Conservation (phyloP, 805 yeast genomes). For the Wickerhamomyces canadensis region DNA sequence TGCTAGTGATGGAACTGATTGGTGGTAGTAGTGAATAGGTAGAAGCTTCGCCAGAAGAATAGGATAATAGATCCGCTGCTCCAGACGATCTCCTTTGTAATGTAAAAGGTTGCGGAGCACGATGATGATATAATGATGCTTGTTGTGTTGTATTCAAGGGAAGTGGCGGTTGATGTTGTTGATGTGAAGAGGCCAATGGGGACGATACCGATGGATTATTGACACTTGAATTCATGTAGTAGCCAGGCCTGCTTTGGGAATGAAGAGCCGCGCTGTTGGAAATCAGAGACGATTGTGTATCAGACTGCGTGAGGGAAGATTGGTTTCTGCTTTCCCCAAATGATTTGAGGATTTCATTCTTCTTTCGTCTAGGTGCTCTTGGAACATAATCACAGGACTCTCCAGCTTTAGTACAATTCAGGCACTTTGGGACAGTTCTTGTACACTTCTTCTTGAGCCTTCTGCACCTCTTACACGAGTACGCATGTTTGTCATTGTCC, state of each 20-base stretch:
- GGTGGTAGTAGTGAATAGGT: conserved; percentile 5
- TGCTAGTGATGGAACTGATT: conserved; percentile 5
- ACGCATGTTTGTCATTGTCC: conserved; percentile 16
- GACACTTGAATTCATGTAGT: too few relatives aligned
- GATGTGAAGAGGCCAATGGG: too few relatives aligned
- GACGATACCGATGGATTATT: too few relatives aligned
- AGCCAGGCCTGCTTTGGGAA: too few relatives aligned
- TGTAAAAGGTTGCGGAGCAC: too few relatives aligned
- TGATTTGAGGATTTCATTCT: conserved; percentile 24
- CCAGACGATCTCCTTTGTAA: neutral
- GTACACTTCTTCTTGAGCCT: conserved; percentile 45
- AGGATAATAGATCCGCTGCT: neutral
- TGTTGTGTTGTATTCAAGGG: too few relatives aligned
- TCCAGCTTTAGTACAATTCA: conserved; percentile 34
- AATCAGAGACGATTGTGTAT: too few relatives aligned
- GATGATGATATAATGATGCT: too few relatives aligned
- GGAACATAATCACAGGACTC: conserved; percentile 39
- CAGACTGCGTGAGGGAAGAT: too few relatives aligned
- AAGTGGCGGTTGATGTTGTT: neutral
- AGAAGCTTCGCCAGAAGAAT: neutral
- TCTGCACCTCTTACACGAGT: conserved; percentile 43
- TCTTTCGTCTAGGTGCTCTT: conserved; percentile 35
- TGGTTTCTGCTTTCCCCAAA: conserved; percentile 18
- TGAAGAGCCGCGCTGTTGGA: too few relatives aligned
- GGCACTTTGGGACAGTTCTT: conserved; percentile 37